Evolutionary conservation across 2,329 filamentous ascomycete species (phyloP).

Genomic region (Sporothrix inflata): DNA sequence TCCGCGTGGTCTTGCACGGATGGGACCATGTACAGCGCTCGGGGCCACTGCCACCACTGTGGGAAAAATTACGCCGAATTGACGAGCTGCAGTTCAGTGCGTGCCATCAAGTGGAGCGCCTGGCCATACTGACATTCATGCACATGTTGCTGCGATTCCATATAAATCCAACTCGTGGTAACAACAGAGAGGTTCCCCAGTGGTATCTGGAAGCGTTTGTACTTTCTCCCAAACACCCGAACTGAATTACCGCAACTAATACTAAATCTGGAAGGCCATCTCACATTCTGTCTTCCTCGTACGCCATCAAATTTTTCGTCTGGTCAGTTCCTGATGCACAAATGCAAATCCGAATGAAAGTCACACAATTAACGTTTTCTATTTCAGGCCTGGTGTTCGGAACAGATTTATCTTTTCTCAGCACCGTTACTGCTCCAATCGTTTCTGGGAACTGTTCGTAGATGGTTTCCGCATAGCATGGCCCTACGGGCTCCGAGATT

Average conservation of each 20-base stretch:
- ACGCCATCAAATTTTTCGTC: not conserved
- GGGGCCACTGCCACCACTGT: not conserved
- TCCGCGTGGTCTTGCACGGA: not conserved
- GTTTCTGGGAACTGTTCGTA: not conserved
- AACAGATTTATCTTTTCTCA: not conserved
- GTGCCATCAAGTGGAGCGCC: not conserved
- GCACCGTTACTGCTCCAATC: not conserved
- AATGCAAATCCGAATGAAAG: too few relatives aligned
- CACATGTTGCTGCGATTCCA: not conserved
- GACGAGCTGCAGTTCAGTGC: slow-evolving; percentile 4
- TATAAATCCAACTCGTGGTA: not conserved
- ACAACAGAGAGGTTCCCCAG: not conserved
- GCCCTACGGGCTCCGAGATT: not conserved
- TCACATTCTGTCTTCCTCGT: not conserved
- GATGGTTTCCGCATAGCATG: not conserved
- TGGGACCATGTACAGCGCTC: not conserved
- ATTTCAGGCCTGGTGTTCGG: not conserved
- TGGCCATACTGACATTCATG: not conserved
- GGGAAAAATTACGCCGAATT: not conserved
- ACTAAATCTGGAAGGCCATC: too few relatives aligned
- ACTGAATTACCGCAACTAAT: too few relatives aligned
- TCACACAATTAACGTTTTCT: too few relatives aligned
- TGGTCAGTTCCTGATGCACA: not conserved
- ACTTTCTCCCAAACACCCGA: too few relatives aligned
- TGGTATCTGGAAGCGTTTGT: not conserved